Base-by-base conservation (phyloP, 805 yeast genomes). In the Candida namnaoensis region DNA sequence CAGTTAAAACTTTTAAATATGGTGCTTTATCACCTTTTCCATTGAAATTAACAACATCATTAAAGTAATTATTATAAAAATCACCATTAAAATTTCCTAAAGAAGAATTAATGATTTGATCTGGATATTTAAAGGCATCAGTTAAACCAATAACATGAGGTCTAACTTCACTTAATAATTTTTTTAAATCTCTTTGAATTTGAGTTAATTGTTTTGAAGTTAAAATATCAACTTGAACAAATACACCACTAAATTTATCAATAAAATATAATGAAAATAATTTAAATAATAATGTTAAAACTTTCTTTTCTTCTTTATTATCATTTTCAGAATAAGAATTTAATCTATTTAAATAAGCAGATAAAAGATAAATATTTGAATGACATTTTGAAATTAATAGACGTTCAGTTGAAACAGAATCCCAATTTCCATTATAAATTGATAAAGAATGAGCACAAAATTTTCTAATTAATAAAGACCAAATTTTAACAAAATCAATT, bases 41-140 rank as follows among this genome's bases (percentile, higher is more conserved):
- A 53, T 80, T 77, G 46, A 75, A 66, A 12, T 60, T 58, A 39
- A 65, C 56, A 14, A 80, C 76, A 43, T 78, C 78, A 54, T 75
- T 76, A 44, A 81, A 82, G 65, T 88, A 88, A 60, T 84, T 79
- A 56, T 80, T 79, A 65, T 88, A 88, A 43, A 86, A 80, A 59
- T 88, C 81, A 44, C 96, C 96, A 52, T 84, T 79, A 62, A 73
- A 81, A 43, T 69, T 72, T 38, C 96, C 97, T 44, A 88, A 73
- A 5, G 93, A 80, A 0, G 96, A 79, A 60, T 88, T 85, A 56
- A 88, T 72, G 66, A 83, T 75, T 58, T 73, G 82, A 64, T 88
- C 96, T 35, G 87, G 78, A 47, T 83, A 72, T 62, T 82, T 78
- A 70, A 88, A 88, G 1, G 95, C 74, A 62, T 88, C 97, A 5